Evolutionary conservation across 2,329 filamentous ascomycete genomes (phyloP).

Genomic region (Dactylellina parvicollis): DNA sequence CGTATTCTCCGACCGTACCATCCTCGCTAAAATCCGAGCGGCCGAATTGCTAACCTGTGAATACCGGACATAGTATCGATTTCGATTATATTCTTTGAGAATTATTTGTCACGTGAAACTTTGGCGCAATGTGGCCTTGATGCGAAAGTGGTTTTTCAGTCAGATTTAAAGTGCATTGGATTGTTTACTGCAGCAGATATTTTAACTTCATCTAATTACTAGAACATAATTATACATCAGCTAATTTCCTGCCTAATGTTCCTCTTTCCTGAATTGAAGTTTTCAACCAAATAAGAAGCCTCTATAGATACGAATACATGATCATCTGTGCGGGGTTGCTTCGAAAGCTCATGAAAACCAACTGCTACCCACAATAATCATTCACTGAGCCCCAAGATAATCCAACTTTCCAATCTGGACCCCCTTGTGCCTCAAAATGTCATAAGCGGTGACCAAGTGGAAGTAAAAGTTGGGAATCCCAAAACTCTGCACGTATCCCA

Average conservation of each 20-base stretch:
- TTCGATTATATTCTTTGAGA: constrained; percentile 22
- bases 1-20: not conserved
- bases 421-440: constrained; percentile 70
- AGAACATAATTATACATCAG: too few relatives aligned
- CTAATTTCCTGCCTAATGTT: too few relatives aligned
- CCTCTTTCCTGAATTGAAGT: too few relatives aligned
- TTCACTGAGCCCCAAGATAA: constrained; percentile 61
- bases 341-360: not conserved
- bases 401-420: constrained; percentile 71
- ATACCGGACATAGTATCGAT: not conserved
- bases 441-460: constrained; percentile 70
- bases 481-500: constrained; percentile 65
- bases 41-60: not conserved
- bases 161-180: too few relatives aligned
- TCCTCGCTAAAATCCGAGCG: not conserved
- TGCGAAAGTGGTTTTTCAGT: too few relatives aligned
- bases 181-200: too few relatives aligned
- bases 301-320: too few relatives aligned
- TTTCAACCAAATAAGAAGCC: too few relatives aligned
- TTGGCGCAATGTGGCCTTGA: too few relatives aligned
- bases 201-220: too few relatives aligned
- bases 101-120: too few relatives aligned
- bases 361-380: not conserved
- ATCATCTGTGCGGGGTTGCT: too few relatives aligned
- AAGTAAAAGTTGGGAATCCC: constrained; percentile 72